A percentile compares a stretch with the other conserved stretches of the same genome.
Conservation (phyloP, 495 filamentous ascomycete species). For the Penicillium soppii region DNA sequence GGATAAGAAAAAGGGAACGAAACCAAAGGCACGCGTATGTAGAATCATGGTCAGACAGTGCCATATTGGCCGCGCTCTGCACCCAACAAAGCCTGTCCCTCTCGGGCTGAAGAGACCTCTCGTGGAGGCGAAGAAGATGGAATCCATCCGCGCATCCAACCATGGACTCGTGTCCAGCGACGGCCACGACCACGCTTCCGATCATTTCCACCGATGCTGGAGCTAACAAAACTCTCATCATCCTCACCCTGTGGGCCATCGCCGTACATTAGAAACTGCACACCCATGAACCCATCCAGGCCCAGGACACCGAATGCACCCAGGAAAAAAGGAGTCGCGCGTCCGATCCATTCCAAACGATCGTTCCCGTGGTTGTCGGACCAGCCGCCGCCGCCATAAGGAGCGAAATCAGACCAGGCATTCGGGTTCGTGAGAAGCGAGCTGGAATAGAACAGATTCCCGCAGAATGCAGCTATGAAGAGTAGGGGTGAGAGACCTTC, state of each 20-base stretch:
- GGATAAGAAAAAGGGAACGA: background rate
- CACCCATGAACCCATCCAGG: slow-evolving; percentile 63
- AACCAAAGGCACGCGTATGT: slow-evolving; percentile 1
- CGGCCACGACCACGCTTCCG: slow-evolving; percentile 39
- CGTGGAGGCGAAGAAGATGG: slow-evolving; percentile 43
- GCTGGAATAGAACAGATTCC: slow-evolving; percentile 70
- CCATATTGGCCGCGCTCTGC: slow-evolving; percentile 35
- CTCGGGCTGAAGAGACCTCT: slow-evolving; percentile 13
- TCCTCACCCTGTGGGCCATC: slow-evolving; percentile 34
- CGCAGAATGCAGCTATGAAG: slow-evolving; percentile 70
- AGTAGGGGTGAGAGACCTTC: slow-evolving; percentile 66
- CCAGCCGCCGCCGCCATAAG: slow-evolving; percentile 69
- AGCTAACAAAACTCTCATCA: slow-evolving; percentile 17
- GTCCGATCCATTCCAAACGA: slow-evolving; percentile 55
- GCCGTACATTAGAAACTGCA: slow-evolving; percentile 65
- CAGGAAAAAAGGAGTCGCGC: slow-evolving; percentile 67
- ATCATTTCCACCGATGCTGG: slow-evolving; percentile 25
- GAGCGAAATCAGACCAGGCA: slow-evolving; percentile 59
- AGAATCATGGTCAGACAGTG: slow-evolving; percentile 25
- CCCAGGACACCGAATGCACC: slow-evolving; percentile 68
- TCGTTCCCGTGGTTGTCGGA: slow-evolving; percentile 59
- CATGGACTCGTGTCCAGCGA: slow-evolving; percentile 56
- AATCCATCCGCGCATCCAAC: slow-evolving; percentile 72
- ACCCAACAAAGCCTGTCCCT: slow-evolving; percentile 35
- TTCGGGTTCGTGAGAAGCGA: slow-evolving; percentile 68